Conservation (phyloP, 2,329 filamentous ascomycete species). For the Fusarium sp. region DNA sequence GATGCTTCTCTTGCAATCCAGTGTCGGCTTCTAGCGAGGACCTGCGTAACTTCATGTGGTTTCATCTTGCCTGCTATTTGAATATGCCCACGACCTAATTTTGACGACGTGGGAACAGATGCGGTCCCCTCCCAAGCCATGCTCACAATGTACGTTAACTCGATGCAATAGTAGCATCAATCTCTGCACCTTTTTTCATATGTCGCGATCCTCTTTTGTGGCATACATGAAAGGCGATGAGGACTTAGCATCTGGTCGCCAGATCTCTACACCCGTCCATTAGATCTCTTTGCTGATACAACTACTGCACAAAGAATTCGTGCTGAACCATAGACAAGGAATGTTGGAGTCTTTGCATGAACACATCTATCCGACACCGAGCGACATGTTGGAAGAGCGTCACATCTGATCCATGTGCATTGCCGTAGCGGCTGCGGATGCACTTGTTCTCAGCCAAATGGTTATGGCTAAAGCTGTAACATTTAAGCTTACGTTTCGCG, state of each 20-base stretch:
- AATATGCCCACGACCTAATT: background rate
- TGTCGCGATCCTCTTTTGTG: background rate
- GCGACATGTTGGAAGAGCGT: background rate
- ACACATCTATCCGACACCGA: background rate
- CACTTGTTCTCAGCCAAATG: background rate
- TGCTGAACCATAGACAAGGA: background rate
- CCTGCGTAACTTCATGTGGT: too few species aligned
- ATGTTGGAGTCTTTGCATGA: background rate
- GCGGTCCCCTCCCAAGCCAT: background rate
- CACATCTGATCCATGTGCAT: background rate
- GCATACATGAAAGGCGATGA: background rate
- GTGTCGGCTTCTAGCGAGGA: background rate
- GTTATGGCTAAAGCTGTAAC: background rate
- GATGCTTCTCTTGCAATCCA: background rate
- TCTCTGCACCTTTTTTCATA: background rate
- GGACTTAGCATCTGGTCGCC: background rate
- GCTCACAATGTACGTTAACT: background rate
- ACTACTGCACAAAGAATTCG: background rate
- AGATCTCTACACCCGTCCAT: background rate
- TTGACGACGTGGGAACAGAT: background rate
- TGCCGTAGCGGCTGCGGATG: background rate
- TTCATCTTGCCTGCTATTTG: too few species aligned
- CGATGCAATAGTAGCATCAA: background rate
- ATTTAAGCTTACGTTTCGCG: background rate
- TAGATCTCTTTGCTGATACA: background rate